Evolutionary conservation across 2,329 filamentous ascomycete genomes (phyloP).

Genomic region (Keithomyces neogunnii): DNA sequence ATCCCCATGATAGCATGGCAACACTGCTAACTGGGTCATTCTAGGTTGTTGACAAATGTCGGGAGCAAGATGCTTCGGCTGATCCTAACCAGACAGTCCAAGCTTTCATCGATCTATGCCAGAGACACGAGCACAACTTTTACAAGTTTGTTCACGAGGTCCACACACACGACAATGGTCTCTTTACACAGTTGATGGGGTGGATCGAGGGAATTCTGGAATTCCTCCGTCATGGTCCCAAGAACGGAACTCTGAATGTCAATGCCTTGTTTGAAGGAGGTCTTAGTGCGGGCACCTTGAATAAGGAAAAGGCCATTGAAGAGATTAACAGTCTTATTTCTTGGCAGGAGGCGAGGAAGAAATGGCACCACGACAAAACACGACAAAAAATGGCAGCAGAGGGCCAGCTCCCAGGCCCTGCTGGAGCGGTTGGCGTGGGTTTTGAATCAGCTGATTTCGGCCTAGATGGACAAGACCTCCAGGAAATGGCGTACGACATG

Average conservation of each 20-base stretch:
- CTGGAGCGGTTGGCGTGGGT: conserved; percentile 43
- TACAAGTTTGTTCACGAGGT: conserved; percentile 99
- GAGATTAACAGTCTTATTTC: conserved; percentile 83
- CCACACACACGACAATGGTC: conserved; percentile 89
- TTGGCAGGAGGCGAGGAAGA: conserved; percentile 94
- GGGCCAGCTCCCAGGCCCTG: conserved; percentile 37
- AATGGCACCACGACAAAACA: conserved; percentile 97
- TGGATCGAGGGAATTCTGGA: conserved; percentile 96
- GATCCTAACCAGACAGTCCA: conserved; percentile 98
- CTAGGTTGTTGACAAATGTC: conserved; percentile 55
- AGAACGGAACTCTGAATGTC: conserved; percentile 82
- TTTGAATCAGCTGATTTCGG: conserved; percentile 87
- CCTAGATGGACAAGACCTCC: conserved; percentile 74
- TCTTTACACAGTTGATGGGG: conserved; percentile 92
- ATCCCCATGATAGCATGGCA: background rate
- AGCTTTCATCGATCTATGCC: conserved; percentile 93
- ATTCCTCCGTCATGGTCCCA: conserved; percentile 80
- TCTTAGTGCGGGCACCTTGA: conserved; percentile 55
- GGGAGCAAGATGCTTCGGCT: conserved; percentile 73
- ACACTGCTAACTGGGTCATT: conserved; percentile 8
- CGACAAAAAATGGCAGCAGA: conserved; percentile 97
- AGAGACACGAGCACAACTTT: conserved; percentile 90
- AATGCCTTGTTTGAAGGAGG: conserved; percentile 86
- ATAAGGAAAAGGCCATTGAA: conserved; percentile 61
- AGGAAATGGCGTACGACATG: conserved; percentile 77